Evolutionary conservation across 257 asterid genomes (phyloP), one percentile per base, ranked within the genome.

Genomic region (Primulina tabacum): DNA sequence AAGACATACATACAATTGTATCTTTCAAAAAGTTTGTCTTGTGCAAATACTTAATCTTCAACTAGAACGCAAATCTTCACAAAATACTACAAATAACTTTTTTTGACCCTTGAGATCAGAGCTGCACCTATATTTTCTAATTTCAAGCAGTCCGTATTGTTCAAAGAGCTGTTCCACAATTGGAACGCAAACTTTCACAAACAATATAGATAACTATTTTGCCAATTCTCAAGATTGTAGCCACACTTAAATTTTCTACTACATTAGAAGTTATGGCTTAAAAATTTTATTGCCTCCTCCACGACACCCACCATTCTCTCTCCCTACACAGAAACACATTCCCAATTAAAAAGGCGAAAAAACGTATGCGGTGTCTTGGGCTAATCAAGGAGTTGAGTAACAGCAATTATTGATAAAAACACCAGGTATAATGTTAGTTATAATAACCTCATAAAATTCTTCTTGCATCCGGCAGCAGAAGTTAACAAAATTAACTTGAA

Each of bases 391-490:
- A 28, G 29, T 28, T 28, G 29, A 2, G 29, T 28, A 28, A 28
- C 29, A 30, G 69, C 16, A 21, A 37, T 33, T 37, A 52, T 21
- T 30, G 65, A 65, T 21, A 71, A 65, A 53, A 43, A 40, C 67
- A 43, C 65, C 57, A 55, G 32, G 43, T 26, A 57, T 20, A 30
- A 74, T 21, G 59, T 18, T 59, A 35, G 56, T 37, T 30, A n/a
- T 9, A 34, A 11, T 40, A 20, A 71, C 71, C 59, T 58, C 11
- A 37, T 6, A 66, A 38, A 52, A 43, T 56, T 65, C 28, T 62
- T 78, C 60, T 62, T 7, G 55, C 64, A 64, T 59, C 72, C 61
- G 62, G 71, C 70, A 37, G 60, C 57, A 40, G 69, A 57, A 34
- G 55, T 76, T 58, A 57, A 62, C 20, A 17, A 30, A 66, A 58